These are phyloP conservation scores for Wickerhamomyces queroliae DNA, from an alignment of 805 yeast species.

Conservation along the genomic window DNA sequence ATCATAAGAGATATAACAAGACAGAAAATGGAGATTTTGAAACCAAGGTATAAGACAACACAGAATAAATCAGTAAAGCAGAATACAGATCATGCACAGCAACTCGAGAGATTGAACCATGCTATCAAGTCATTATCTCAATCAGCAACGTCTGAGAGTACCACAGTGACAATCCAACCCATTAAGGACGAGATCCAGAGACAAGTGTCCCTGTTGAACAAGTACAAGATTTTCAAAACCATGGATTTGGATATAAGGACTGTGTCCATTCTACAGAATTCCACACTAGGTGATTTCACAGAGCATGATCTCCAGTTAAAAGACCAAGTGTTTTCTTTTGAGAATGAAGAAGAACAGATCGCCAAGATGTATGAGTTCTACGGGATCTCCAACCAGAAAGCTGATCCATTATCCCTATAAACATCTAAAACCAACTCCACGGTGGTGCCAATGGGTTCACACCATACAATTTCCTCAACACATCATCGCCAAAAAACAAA, in stretches of 20 bases:
- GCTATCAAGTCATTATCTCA: not conserved
- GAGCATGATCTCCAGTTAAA: not conserved
- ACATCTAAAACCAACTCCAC: slow-evolving; percentile 8
- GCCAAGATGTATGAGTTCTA: slow-evolving; percentile 1
- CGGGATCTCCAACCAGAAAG: slow-evolving; percentile 2
- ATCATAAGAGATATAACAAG: not conserved
- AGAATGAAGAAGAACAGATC: not conserved
- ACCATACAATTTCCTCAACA: slow-evolving; percentile 14
- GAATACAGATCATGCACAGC: too few relatives aligned
- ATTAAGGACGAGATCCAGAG: slow-evolving; percentile 5
- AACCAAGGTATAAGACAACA: not conserved
- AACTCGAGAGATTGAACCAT: not conserved
- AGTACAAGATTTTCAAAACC: slow-evolving; percentile 12
- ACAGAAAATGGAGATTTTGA: not conserved
- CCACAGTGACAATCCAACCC: slow-evolving; percentile 6
- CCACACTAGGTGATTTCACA: not conserved
- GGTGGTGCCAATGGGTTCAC: slow-evolving; percentile 16
- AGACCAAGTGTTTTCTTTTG: too few relatives aligned
- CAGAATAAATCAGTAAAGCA: not conserved
- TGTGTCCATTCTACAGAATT: slow-evolving; percentile 3
- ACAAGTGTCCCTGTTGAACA: slow-evolving; percentile 8
- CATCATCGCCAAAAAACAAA: slow-evolving; percentile 16
- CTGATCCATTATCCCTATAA: not conserved
- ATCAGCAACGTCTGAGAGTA: not conserved
- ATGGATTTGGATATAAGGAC: slow-evolving; percentile 9